phyloP scores from a whole-genome alignment of 1,139 yeast genomes.

The Yamadazyma dendronema region DNA sequence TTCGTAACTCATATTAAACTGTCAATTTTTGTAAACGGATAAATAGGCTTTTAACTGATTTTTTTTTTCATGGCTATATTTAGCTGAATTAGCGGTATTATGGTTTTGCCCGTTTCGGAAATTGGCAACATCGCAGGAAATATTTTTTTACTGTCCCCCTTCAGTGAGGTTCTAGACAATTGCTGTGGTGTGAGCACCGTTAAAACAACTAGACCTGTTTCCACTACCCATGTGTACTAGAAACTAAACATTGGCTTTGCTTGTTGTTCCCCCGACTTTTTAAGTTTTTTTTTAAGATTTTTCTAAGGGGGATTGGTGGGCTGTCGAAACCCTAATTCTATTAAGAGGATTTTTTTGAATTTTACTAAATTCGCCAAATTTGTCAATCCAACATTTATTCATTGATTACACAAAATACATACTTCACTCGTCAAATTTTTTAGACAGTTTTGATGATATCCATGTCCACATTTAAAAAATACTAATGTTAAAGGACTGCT shows the following conservation, averaged over 20 bases:
- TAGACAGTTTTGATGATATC: conserved; percentile 66
- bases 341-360: no score
- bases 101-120: conserved; percentile 6
- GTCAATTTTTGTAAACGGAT: neutral
- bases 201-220: no score
- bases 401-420: conserved; percentile 10
- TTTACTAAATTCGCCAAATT: neutral
- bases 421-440: conserved; percentile 18
- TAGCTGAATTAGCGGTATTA: conserved; percentile 6
- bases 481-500: conserved; percentile 20
- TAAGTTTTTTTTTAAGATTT: neutral
- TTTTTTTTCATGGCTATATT: conserved; percentile 4
- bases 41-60: neutral
- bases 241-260: neutral
- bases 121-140: conserved; percentile 4
- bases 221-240: no score
- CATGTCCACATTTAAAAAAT: conserved; percentile 51
- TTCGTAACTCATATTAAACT: conserved; percentile 7
- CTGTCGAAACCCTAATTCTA: no score
- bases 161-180: neutral
- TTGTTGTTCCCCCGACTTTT: neutral
- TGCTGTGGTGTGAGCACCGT: conserved; percentile 1
- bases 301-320: neutral
- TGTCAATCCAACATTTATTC: neutral
- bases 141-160: neutral